Percentiles rank a stretch among this genome's conserved stretches.
These are phyloP conservation scores for Leishmania tarentolae DNA, from an alignment of 208 protist genomes.

Conservation along the genomic window DNA sequence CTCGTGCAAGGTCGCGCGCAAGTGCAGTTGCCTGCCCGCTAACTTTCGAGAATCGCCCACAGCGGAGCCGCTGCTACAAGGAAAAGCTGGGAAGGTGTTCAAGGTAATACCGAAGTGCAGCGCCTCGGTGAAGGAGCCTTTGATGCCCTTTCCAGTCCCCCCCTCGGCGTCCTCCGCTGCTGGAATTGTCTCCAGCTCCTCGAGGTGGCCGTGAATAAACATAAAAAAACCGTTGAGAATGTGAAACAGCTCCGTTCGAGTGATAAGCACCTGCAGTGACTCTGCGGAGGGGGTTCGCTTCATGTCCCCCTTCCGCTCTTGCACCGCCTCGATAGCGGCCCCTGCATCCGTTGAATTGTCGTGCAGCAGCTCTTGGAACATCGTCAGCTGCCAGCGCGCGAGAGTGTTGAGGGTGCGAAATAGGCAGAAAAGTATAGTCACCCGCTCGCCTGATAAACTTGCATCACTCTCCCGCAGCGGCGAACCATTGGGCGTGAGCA, in stretches of 20 bases:
- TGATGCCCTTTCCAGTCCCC: background rate
- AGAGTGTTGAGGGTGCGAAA: constrained; percentile 78
- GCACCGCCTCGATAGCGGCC: constrained; percentile 12
- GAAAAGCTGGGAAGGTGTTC: constrained; percentile 41
- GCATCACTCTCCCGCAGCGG: constrained; percentile 26
- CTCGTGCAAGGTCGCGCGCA: constrained; percentile 83
- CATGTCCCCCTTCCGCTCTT: constrained; percentile 14
- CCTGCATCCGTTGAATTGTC: constrained; percentile 29
- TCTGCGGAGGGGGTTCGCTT: constrained; percentile 8
- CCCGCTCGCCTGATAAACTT: constrained; percentile 38
- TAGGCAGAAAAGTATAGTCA: constrained; percentile 66
- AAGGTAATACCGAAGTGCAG: constrained; percentile 76
- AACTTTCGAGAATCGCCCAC: constrained; percentile 23
- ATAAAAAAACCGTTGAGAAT: constrained; percentile 69
- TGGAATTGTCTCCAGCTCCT: constrained; percentile 64
- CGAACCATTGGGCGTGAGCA: constrained; percentile 54
- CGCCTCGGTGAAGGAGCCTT: constrained; percentile 68
- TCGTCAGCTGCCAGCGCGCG: constrained; percentile 71
- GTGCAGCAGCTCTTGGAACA: constrained; percentile 70
- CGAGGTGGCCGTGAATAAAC: constrained; percentile 60
- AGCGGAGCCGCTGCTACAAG: constrained; percentile 8
- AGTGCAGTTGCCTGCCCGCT: constrained; percentile 35
- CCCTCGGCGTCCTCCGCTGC: constrained; percentile 19
- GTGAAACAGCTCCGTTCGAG: constrained; percentile 78
- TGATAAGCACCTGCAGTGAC: constrained; percentile 39